Evolutionary conservation across 257 asterid species (phyloP), one percentile per base, ranked within the genome.

Genomic region (Ligustrum vulgare): DNA sequence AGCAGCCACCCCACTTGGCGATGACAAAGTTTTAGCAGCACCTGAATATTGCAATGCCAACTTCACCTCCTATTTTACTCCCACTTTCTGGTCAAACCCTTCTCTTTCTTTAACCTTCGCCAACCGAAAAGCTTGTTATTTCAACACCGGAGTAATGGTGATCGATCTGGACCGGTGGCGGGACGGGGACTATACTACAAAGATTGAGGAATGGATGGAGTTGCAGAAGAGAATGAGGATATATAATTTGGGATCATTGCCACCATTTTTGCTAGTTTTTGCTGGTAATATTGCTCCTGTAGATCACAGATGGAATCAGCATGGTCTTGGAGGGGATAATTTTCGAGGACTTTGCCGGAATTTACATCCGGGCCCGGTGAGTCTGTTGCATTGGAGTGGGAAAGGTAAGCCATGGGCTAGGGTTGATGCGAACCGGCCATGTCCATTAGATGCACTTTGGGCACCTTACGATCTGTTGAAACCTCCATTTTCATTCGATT

Each of bases 401-500:
- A 84, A 84, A 75, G 88, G 88, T 4, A 84, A 84, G 67, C 89
- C 89, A 0, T 86, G 89, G 89, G 86, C 75, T 62, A 58, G 89
- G 58, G 67, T 86, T 12, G 89, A 86, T 20, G 79, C 77, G 0
- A 71, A 77, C 47, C 54, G 87, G 54, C 84, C 89, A 4, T 86
- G 89, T 39, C 87, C 89, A 8, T 78, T 86, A 78, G 89, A 86
- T 67, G 87, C 89, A 6, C 78, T 86, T 0, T 86, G 89, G 89
- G 87, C 89, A 12, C 89, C 89, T 49, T 86, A 86, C 60, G 89
- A 83, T 72, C 82, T 82, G 31, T 28, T 82, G 7, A 75, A 76
- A 69, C 78, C 84, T 0, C 78, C 83, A 2, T 80, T 56, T 60
- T 62, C 75, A 9, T 64, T 85, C 32, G 87, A 85, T 65, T 78